A percentile compares a stretch with the other conserved stretches of the same genome.
Evolutionary conservation across 129 eudicot species (phyloP).

Genomic region (Glebionis coronaria): DNA sequence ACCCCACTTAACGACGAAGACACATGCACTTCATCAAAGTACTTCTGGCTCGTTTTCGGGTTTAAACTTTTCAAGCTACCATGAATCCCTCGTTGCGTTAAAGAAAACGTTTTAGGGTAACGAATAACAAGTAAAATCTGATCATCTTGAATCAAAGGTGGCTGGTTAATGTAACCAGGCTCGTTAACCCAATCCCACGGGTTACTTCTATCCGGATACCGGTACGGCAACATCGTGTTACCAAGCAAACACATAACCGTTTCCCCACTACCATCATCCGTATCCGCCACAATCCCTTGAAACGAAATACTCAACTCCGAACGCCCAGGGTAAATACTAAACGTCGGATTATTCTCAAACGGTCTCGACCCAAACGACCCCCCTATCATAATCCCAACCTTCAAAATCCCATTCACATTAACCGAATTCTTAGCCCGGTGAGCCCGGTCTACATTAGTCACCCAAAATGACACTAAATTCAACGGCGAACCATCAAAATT

Average conservation of each 20-base stretch:
- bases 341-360: slow-evolving; percentile 40
- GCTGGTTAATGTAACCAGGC: slow-evolving; percentile 62
- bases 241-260: slow-evolving; percentile 79
- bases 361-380: slow-evolving; percentile 48
- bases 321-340: slow-evolving; percentile 61
- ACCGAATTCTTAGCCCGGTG: slow-evolving; percentile 55
- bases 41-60: slow-evolving; percentile 59
- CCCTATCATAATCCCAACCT: slow-evolving; percentile 48
- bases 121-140: slow-evolving; percentile 64
- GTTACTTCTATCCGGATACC: slow-evolving; percentile 54
- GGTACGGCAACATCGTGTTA: slow-evolving; percentile 73
- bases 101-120: slow-evolving; percentile 55
- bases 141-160: slow-evolving; percentile 79
- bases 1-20: slow-evolving; percentile 55
- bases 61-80: slow-evolving; percentile 76
- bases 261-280: slow-evolving; percentile 53
- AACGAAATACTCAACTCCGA: slow-evolving; percentile 56
- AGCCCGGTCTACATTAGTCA: slow-evolving; percentile 58
- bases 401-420: slow-evolving; percentile 54
- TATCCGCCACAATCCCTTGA: slow-evolving; percentile 72
- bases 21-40: slow-evolving; percentile 71
- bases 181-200: slow-evolving; percentile 93
- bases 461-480: slow-evolving; percentile 69
- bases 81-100: slow-evolving; percentile 46
- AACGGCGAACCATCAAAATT: slow-evolving; percentile 38